Base-by-base conservation (phyloP, 2,329 filamentous ascomycete genomes). In the Didymella keratinophila region DNA sequence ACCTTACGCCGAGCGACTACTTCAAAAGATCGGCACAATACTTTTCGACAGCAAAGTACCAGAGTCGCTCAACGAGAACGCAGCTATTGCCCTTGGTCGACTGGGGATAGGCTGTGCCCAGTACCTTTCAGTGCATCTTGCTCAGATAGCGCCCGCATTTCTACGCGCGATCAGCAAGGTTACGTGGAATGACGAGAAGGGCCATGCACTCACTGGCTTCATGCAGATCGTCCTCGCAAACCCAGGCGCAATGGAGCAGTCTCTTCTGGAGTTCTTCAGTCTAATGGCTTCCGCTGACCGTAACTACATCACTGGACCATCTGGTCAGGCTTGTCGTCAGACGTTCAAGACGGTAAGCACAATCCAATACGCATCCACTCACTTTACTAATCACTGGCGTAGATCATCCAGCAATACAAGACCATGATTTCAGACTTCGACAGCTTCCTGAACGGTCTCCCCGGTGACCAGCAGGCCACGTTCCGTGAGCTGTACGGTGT, bases 121-220 rank as follows among this genome's bases (percentile, higher is more conserved):
- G 46, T 82, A 88, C 51, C 82, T 99, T 54, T 92, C 92, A 1
- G 89, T 92, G 1, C 89, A 92, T 61, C 85, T 99, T 37, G 84
- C 86, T 18, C 89, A 86, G 30, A 96, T 96, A 75, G 92, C 94
- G 0, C 87, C 89, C 34, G 86, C 90, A 34, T 98, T 97, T 80
- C 79, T 99, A 52, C 83, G 82, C 50, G 87, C 89, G 2, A 96
- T 99, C 85, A 86, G 87, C 60, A 90, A 92, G 63, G 89, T 98
- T 30, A 89, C 92, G 51, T 89, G 91, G 71, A 94, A 92, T 2
- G 91, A 96, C 60, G 95, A 99, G 78, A 99, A 99, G 80, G 92
- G 91, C 0, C 93, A 93, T 25, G 94, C 95, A 0, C 92, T 98
- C 76, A 88, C 92, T 70, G 95, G 95, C 0, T 97, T 99, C 79